A percentile compares a stretch with the other conserved stretches of the same genome.
These are phyloP conservation scores for Spencermartinsiella ligniputridi DNA, from an alignment of 1,139 yeast species.

Conservation along the genomic window DNA sequence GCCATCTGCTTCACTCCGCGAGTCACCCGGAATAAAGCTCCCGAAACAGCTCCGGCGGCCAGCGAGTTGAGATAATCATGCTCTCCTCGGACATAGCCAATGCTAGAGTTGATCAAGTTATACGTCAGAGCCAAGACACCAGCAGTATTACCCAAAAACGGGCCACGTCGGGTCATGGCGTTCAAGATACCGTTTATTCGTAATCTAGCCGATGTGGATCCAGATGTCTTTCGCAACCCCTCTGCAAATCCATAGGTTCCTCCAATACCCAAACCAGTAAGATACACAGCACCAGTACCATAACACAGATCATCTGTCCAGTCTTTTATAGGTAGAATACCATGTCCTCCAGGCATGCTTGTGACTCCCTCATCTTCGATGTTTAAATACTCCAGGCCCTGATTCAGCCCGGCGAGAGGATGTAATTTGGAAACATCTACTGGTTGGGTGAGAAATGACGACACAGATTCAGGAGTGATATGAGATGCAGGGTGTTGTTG, in stretches of 20 bases:
- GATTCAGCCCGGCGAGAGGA: slow-evolving; percentile 85
- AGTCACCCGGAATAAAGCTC: slow-evolving; percentile 84
- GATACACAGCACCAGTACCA: slow-evolving; percentile 94
- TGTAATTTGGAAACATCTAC: slow-evolving; percentile 73
- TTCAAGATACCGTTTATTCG: slow-evolving; percentile 85
- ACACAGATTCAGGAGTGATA: slow-evolving; percentile 35
- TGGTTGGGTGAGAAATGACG: slow-evolving; percentile 58
- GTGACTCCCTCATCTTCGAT: slow-evolving; percentile 79
- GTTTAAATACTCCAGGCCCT: slow-evolving; percentile 85
- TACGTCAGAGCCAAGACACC: slow-evolving; percentile 90
- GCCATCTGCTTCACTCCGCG: slow-evolving; percentile 86
- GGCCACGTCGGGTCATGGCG: slow-evolving; percentile 93
- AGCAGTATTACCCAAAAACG: slow-evolving; percentile 88
- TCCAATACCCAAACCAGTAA: slow-evolving; percentile 76
- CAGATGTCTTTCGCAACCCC: slow-evolving; percentile 74
- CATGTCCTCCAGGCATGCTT: slow-evolving; percentile 78
- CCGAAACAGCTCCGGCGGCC: slow-evolving; percentile 87
- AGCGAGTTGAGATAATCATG: slow-evolving; percentile 84
- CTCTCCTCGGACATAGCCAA: slow-evolving; percentile 76
- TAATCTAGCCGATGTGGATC: slow-evolving; percentile 67
- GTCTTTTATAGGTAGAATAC: slow-evolving; percentile 88
- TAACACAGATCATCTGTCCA: slow-evolving; percentile 97
- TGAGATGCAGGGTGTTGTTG: neutral
- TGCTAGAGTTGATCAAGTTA: slow-evolving; percentile 73
- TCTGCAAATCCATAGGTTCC: slow-evolving; percentile 86